Percentiles rank a stretch among this genome's conserved stretches.
Conservation (phyloP, 352 stramenopile species). For the Pythium scleroteichum region DNA sequence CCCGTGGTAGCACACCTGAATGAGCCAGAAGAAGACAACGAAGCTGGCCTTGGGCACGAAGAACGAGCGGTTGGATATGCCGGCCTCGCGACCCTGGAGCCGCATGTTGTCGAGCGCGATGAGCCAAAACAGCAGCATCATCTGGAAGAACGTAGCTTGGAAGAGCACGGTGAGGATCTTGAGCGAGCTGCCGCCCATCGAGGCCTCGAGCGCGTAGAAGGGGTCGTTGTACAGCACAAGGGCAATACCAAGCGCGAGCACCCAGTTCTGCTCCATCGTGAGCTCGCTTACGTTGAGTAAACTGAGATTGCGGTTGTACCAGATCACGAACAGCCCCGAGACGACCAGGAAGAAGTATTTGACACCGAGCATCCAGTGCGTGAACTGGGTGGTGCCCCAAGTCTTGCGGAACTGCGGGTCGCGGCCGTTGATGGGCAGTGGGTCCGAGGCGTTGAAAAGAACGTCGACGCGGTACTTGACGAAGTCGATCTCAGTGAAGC, state of each 20-base stretch:
- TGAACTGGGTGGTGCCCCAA: slow-evolving; percentile 50
- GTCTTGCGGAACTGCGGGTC: slow-evolving; percentile 59
- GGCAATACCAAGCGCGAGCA: slow-evolving; percentile 43
- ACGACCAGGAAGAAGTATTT: slow-evolving; percentile 58
- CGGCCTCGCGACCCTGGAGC: slow-evolving; percentile 44
- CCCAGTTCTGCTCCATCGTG: slow-evolving; percentile 61
- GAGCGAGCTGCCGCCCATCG: slow-evolving; percentile 46
- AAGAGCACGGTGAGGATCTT: slow-evolving; percentile 54
- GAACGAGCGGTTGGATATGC: slow-evolving; percentile 56
- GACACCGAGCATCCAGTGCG: slow-evolving; percentile 56
- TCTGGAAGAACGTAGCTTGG: slow-evolving; percentile 61
- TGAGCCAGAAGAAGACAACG: slow-evolving; percentile 53
- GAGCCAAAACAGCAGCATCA: slow-evolving; percentile 60
- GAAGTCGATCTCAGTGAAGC: slow-evolving; percentile 59
- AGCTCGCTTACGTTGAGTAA: slow-evolving; percentile 48
- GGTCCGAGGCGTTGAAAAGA: slow-evolving; percentile 56
- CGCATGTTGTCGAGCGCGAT: slow-evolving; percentile 62
- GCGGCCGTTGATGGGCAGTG: slow-evolving; percentile 33
- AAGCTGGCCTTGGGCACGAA: slow-evolving; percentile 55
- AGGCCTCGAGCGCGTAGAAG: slow-evolving; percentile 54
- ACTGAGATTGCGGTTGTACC: slow-evolving; percentile 50
- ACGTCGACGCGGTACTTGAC: slow-evolving; percentile 54
- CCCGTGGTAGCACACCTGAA: slow-evolving; percentile 50
- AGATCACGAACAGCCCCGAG: slow-evolving; percentile 35
- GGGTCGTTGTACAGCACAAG: slow-evolving; percentile 65